Evolutionary conservation across 2,329 filamentous ascomycete genomes (phyloP).

Genomic region (Fusarium sp.): DNA sequence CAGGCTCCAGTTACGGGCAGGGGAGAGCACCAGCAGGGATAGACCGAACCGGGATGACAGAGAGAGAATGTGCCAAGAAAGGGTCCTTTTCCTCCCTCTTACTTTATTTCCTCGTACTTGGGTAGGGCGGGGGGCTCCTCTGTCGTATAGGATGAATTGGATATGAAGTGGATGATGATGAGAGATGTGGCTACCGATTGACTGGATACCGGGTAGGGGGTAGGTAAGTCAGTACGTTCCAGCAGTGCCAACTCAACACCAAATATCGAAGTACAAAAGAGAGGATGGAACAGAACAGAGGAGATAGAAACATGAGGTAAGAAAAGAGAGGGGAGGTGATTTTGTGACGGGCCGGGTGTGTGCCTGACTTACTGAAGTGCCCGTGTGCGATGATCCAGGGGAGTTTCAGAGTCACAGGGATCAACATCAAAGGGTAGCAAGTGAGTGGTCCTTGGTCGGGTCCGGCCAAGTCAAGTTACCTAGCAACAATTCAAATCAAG

Average conservation of each 20-base stretch:
- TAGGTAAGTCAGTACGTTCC: not conserved
- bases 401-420: constrained; percentile 48
- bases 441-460: constrained; percentile 25
- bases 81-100: constrained; percentile 20
- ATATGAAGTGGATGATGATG: not conserved
- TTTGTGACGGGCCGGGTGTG: constrained; percentile 11
- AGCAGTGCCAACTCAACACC: constrained; percentile 10
- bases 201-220: not conserved
- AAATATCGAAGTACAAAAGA: constrained; percentile 8
- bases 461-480: constrained; percentile 5
- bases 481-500: constrained; percentile 20
- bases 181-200: constrained; percentile 5
- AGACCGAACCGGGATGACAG: constrained; percentile 32
- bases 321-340: constrained; percentile 19
- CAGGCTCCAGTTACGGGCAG: constrained; percentile 42
- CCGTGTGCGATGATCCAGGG: constrained; percentile 42
- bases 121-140: constrained; percentile 12
- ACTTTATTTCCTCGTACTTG: constrained; percentile 21
- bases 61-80: constrained; percentile 39
- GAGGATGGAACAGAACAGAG: constrained; percentile 12
- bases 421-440: constrained; percentile 40
- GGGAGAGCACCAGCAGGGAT: constrained; percentile 31
- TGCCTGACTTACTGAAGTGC: constrained; percentile 13
- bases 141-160: constrained; percentile 2
- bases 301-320: constrained; percentile 25